phyloP scores from a whole-genome alignment of 208 protist genomes.

The Crithidia bombi region DNA sequence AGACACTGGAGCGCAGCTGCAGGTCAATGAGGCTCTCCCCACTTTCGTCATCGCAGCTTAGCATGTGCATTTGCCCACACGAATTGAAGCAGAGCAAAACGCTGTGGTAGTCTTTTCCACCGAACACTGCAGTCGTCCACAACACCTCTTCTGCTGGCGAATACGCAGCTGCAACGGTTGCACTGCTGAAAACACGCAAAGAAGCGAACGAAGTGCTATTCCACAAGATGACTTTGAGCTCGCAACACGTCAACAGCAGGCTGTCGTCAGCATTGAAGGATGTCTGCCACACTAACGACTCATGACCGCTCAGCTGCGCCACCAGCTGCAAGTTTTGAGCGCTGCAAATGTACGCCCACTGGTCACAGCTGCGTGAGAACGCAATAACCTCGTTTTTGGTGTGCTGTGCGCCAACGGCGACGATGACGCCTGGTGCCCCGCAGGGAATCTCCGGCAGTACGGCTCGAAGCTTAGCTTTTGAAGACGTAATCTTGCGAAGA shows the following conservation, averaged over 20 bases:
- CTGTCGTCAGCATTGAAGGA: constrained; percentile 52
- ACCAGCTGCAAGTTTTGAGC: constrained; percentile 31
- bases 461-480: constrained; percentile 43
- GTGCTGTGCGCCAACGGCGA: constrained; percentile 54
- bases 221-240: constrained; percentile 64
- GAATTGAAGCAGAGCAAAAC: constrained; percentile 58
- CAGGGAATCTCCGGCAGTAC: constrained; percentile 27
- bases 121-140: constrained; percentile 59
- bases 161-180: background rate
- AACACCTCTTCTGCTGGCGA: constrained; percentile 19
- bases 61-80: constrained; percentile 36
- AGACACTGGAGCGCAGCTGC: constrained; percentile 46
- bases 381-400: constrained; percentile 46
- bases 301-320: constrained; percentile 47
- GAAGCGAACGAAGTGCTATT: constrained; percentile 28
- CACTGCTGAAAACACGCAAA: constrained; percentile 31
- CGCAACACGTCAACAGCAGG: constrained; percentile 56
- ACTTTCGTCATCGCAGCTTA: constrained; percentile 34
- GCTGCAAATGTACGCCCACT: constrained; percentile 46
- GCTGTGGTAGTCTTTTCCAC: constrained; percentile 25
- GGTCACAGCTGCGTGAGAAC: constrained; percentile 59
- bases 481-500: constrained; percentile 41
- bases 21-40: constrained; percentile 47
- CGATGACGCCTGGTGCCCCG: constrained; percentile 43
- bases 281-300: constrained; percentile 53